Percentiles rank a stretch among this genome's conserved stretches.
These are phyloP conservation scores for Diaporthe humulicola DNA, from an alignment of 2,329 filamentous ascomycete species.

Conservation along the genomic window DNA sequence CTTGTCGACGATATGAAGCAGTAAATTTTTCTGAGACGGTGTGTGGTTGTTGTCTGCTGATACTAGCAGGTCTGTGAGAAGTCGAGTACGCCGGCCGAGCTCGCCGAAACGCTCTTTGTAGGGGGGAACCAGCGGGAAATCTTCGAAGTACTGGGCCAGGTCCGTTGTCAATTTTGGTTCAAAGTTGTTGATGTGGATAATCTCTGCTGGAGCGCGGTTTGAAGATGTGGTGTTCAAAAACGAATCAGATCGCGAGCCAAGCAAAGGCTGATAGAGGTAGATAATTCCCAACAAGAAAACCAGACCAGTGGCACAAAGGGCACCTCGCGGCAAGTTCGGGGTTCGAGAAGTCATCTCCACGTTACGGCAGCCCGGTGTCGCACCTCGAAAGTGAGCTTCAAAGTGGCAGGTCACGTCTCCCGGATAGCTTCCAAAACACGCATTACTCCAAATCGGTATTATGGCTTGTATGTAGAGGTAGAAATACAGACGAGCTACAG, in stretches of 20 bases:
- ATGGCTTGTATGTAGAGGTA: too few relatives aligned
- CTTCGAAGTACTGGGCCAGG: conserved; percentile 44
- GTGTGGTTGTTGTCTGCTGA: conserved; percentile 33
- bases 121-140: conserved; percentile 47
- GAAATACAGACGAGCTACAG: too few relatives aligned
- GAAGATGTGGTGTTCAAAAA: background rate
- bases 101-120: conserved; percentile 51
- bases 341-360: background rate
- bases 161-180: conserved; percentile 20
- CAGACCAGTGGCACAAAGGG: background rate
- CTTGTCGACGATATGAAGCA: conserved; percentile 38
- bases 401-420: background rate
- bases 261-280: conserved; percentile 8
- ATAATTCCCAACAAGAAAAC: conserved; percentile 2
- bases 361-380: background rate
- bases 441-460: background rate
- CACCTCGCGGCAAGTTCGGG: background rate
- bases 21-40: conserved; percentile 27
- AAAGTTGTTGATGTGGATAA: background rate
- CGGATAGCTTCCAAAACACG: background rate
- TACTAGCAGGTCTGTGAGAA: conserved; percentile 44
- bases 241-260: background rate
- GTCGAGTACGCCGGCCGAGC: conserved; percentile 47
- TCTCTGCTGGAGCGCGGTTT: background rate
- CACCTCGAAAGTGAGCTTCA: too few relatives aligned